These are phyloP conservation scores for Pythium dissotocum DNA, from an alignment of 352 stramenopile species.

Conservation along the genomic window DNA sequence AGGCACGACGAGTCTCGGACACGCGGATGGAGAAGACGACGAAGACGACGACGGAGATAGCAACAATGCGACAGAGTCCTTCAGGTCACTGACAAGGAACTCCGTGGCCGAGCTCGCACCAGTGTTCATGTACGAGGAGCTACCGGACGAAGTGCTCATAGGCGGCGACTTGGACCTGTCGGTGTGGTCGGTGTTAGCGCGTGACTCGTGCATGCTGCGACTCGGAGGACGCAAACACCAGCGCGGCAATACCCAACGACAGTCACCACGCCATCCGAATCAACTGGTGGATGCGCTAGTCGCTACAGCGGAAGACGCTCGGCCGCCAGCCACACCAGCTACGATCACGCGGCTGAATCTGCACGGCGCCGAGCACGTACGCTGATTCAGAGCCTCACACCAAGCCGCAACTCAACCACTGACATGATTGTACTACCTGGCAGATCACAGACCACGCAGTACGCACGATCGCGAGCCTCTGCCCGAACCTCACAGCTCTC, in stretches of 20 bases:
- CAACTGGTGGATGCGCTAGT: constrained; percentile 37
- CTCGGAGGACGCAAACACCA: constrained; percentile 27
- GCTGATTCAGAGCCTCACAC: neutral
- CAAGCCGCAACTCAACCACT: neutral
- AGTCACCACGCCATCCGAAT: constrained; percentile 20
- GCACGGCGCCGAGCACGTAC: constrained; percentile 53
- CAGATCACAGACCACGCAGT: constrained; percentile 54
- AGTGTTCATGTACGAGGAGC: constrained; percentile 54
- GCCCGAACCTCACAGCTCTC: constrained; percentile 42
- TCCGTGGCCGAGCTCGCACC: constrained; percentile 43
- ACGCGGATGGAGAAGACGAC: neutral
- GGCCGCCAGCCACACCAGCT: constrained; percentile 1
- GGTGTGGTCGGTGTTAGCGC: constrained; percentile 68
- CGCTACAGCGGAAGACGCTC: neutral
- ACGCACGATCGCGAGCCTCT: constrained; percentile 33
- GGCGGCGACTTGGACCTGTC: constrained; percentile 57
- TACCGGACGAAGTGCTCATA: constrained; percentile 63
- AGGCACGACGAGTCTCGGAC: constrained; percentile 10
- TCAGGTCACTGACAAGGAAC: neutral
- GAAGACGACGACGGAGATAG: neutral
- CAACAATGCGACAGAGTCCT: neutral
- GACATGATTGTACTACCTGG: neutral
- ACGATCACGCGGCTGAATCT: constrained; percentile 44
- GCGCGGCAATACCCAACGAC: neutral
- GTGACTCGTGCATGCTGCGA: constrained; percentile 54